Conservation (phyloP, 2,329 filamentous ascomycete genomes). For the Aspergillaceae sp. region DNA sequence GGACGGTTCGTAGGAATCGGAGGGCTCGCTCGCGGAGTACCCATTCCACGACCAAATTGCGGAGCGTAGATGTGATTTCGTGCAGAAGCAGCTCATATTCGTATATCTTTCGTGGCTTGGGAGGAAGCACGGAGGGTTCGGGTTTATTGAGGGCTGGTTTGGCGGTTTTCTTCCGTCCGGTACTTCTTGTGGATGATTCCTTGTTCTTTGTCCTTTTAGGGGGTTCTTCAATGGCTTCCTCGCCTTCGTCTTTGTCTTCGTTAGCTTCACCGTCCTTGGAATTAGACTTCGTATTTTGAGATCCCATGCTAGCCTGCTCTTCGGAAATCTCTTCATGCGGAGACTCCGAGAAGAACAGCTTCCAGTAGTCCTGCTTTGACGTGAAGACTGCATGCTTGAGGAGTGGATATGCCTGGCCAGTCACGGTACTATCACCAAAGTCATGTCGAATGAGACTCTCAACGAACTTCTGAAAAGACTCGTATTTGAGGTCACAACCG, state of each 20-base stretch:
- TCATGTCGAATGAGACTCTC: conserved; percentile 18
- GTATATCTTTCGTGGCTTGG: conserved; percentile 7
- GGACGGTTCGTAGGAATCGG: conserved; percentile 16
- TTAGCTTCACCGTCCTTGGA: background rate
- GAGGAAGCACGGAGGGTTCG: conserved; percentile 3
- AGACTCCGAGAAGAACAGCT: conserved; percentile 16
- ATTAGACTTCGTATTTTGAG: too few species aligned
- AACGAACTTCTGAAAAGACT: conserved; percentile 22
- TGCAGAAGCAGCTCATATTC: conserved; percentile 13
- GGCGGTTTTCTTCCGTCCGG: background rate
- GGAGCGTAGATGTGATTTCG: conserved; percentile 11
- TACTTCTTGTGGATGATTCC: background rate
- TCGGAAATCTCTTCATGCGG: background rate
- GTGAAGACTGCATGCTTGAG: conserved; percentile 11
- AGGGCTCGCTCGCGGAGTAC: conserved; percentile 13
- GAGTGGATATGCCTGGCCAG: conserved; percentile 11
- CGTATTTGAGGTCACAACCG: conserved; percentile 12
- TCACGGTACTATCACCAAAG: conserved; percentile 22
- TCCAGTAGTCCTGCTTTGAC: conserved; percentile 21
- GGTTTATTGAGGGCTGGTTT: background rate
- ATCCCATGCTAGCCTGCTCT: background rate
- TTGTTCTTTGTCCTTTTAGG: background rate
- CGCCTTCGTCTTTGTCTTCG: background rate
- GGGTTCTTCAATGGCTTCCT: background rate
- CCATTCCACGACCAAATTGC: conserved; percentile 15